Evolutionary conservation across 2,329 filamentous ascomycete species (phyloP).

Genomic region (Neurospora sp.): DNA sequence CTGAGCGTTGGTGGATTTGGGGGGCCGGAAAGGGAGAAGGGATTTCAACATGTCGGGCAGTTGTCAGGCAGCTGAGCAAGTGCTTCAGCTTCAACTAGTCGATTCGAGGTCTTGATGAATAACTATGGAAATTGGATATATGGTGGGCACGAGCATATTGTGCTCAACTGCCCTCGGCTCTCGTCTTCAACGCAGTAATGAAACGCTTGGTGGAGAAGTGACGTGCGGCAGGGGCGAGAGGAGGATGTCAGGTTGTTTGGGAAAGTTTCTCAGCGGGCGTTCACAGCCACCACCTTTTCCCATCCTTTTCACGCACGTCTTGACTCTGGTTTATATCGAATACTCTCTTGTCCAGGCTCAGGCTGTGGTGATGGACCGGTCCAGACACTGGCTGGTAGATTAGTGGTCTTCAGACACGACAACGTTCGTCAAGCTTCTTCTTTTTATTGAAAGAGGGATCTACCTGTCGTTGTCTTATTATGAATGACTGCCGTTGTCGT

Average conservation of each 20-base stretch:
- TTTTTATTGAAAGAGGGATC: no score
- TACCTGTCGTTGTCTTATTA: not conserved
- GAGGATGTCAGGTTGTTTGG: not conserved
- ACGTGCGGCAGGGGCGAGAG: not conserved
- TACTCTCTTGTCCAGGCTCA: no score
- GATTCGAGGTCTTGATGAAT: not conserved
- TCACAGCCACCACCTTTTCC: no score
- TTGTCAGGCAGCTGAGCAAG: not conserved
- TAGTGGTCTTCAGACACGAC: not conserved
- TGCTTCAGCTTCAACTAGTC: not conserved
- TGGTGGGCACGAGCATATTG: not conserved
- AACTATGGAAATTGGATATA: not conserved
- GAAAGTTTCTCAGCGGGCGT: not conserved
- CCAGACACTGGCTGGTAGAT: not conserved
- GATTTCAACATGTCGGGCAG: no score
- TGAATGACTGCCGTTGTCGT: not conserved
- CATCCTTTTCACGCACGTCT: no score
- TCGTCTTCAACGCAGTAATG: not conserved
- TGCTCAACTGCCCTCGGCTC: not conserved
- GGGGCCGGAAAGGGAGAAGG: no score
- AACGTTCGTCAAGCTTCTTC: not conserved
- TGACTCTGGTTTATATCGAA: no score
- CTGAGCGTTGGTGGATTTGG: no score
- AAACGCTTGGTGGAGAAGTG: not conserved
- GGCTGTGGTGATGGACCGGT: no score